A percentile compares a stretch with the other conserved stretches of the same genome.
These are phyloP conservation scores for Didymella sp. DNA, from an alignment of 2,329 filamentous ascomycete species.

Conservation along the genomic window DNA sequence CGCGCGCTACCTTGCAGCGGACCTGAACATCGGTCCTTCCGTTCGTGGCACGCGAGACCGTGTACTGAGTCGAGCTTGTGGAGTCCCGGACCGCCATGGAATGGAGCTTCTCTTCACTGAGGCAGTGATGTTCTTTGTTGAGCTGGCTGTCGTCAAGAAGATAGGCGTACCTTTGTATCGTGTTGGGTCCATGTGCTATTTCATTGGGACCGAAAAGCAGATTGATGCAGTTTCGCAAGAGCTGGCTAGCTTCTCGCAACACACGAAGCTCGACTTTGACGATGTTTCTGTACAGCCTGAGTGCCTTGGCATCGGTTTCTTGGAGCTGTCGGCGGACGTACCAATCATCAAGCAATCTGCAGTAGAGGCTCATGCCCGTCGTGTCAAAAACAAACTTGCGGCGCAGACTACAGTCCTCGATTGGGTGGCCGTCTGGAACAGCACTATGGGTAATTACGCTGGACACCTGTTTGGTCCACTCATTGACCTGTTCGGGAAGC, in stretches of 20 bases:
- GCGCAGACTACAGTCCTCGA: constrained; percentile 30
- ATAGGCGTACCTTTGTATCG: constrained; percentile 34
- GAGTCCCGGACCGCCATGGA: constrained; percentile 32
- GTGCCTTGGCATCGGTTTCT: constrained; percentile 24
- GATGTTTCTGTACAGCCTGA: not conserved
- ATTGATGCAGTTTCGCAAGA: constrained; percentile 5
- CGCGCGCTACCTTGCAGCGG: constrained; percentile 53
- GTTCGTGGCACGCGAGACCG: constrained; percentile 29
- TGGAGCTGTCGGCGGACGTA: not conserved
- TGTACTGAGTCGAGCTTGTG: constrained; percentile 26
- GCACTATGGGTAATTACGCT: constrained; percentile 33
- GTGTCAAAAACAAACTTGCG: constrained; percentile 32
- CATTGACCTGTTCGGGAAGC: constrained; percentile 33
- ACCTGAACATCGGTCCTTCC: constrained; percentile 34
- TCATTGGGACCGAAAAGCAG: constrained; percentile 32
- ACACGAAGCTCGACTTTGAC: constrained; percentile 26
- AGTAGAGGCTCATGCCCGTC: constrained; percentile 27
- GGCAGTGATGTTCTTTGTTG: constrained; percentile 39
- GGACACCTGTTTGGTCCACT: constrained; percentile 39
- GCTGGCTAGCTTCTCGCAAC: constrained; percentile 23
- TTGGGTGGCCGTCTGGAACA: constrained; percentile 42
- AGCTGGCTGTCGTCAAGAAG: constrained; percentile 29
- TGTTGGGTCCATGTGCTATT: constrained; percentile 32
- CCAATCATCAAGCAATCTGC: constrained; percentile 22
- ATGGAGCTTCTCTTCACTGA: constrained; percentile 38